Base-by-base conservation (phyloP, 2,329 filamentous ascomycete species). In the Aspergillus phoenicis region DNA sequence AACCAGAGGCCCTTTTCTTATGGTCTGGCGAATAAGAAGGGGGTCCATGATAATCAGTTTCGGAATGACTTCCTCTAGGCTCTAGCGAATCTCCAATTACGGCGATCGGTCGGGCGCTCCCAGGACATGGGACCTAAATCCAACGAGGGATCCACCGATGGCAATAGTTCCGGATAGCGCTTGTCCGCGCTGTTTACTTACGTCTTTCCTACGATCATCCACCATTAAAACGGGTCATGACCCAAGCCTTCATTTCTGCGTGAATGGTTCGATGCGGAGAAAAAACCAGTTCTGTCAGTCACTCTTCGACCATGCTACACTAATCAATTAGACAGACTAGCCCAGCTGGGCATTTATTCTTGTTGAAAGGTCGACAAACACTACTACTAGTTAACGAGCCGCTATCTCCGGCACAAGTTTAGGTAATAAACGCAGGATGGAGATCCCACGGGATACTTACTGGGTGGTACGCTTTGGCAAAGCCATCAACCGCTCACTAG, bases 81-180 rank as follows among this genome's bases (percentile, higher is more conserved):
- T 41, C 20, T 48, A 13, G 33, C 39, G 8, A 49, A 39, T 58
- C 52, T 52, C 63, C 61, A 62, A 58, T 58, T 48, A 51, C 55
- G 58, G 51, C 52, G 57, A 66, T 64, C 64, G 48, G 62, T 62
- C 52, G 62, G 57, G 45, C 56, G 41, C 57, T 60, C 38, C 51
- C 59, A 62, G 57, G 20, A 52, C 24, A 58, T 59, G 57, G 55
- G 56, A 28, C 60, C 36, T 43, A 24, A 62, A 58, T 58, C 49
- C 51, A 56, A 43, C 57, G 15, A 58, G 48, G 49, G 61, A 51
- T 62, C 63, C 63, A 65, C 63, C 26, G 57, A 38, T 36, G 28
- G 51, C 61, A 66, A 66, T 66, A 62, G 62, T 64, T 64, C 60
- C 54, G 62, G 62, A 61, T 64, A 63, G 62, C 49, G 62, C 58